Evolutionary conservation across 768 basidiomycete species (phyloP).

Genomic region (Hygrophorus russula): DNA sequence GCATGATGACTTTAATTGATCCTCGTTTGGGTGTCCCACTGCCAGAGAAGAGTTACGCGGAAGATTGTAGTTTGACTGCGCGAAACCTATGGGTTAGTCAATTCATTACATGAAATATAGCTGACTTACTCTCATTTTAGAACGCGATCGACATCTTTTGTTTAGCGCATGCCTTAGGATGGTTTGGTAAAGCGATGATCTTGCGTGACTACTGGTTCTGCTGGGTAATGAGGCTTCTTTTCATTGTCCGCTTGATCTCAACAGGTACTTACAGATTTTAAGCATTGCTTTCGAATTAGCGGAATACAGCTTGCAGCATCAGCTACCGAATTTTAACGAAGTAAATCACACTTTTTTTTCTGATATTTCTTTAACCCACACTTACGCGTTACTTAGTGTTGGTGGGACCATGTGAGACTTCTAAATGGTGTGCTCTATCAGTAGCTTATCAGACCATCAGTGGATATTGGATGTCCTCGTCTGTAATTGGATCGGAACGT

Average conservation of each 20-base stretch:
- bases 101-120: background rate
- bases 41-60: slow-evolving; percentile 81
- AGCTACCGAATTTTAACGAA: slow-evolving; percentile 82
- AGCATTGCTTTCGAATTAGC: slow-evolving; percentile 84
- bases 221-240: slow-evolving; percentile 44
- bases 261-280: slow-evolving; percentile 44
- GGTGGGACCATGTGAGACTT: slow-evolving; percentile 81
- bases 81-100: slow-evolving; percentile 54
- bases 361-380: slow-evolving; percentile 8
- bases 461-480: slow-evolving; percentile 82
- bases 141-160: slow-evolving; percentile 82
- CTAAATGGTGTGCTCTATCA: slow-evolving; percentile 5
- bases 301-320: slow-evolving; percentile 81
- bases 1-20: slow-evolving; percentile 75
- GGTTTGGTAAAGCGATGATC: slow-evolving; percentile 89
- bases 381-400: slow-evolving; percentile 49
- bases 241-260: slow-evolving; percentile 3
- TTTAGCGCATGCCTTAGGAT: slow-evolving; percentile 73
- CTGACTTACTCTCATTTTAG: slow-evolving; percentile 22
- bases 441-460: slow-evolving; percentile 24
- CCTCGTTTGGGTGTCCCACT: slow-evolving; percentile 57
- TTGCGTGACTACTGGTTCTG: slow-evolving; percentile 91
- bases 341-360: slow-evolving; percentile 27
- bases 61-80: slow-evolving; percentile 58
- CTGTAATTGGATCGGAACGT: slow-evolving; percentile 85